Base-by-base conservation (phyloP, 2,329 filamentous ascomycete genomes). In the Neopestalotiopsis clavispora region DNA sequence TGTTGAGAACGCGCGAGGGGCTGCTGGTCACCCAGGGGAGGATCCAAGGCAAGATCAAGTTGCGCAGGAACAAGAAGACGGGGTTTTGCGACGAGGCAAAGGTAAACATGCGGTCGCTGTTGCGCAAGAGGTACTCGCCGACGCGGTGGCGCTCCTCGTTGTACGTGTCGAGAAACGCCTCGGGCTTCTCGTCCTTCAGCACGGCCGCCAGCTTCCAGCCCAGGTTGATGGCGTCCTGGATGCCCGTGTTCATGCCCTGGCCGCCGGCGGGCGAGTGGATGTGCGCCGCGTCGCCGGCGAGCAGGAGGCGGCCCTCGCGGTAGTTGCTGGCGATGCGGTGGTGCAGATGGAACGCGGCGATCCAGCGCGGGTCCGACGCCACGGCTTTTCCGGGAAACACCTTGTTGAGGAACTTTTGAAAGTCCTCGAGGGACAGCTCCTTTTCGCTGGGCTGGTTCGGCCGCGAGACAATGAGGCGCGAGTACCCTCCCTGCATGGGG, bases 281-380 rank as follows among this genome's bases (percentile, higher is more conserved):
- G 69, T 90, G 87, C 1, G 85, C 86, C 5, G 87, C 86, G 68
- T 90, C 88, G 14, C 87, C 87, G 1, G 84, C 86, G 0, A 90
- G 77, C 59, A 89, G 85, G 3, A 87, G 79, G 3, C 86, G 81
- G 2, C 84, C 82, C 28, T 81, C 79, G 5, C 83, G 82, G 72
- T 86, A 76, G 34, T 69, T 69, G 28, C 76, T 75, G 3, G 78
- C 76, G 0, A 79, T 76, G 60, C 79, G 78, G 75, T 81, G 82
- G 63, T 81, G 81, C 79, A 88, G 78, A 2, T 78, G 80, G 73
- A 86, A 87, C 13, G 79, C 77, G 1, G 83, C 78, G 40, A 87
- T 74, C 82, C 83, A 84, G 3, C 74, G 60, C 0, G 80, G 73
- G 52, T 81, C 76, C 58, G 72, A 69, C n/a, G 75, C 61, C 20